Evolutionary conservation across 2,329 filamentous ascomycete species (phyloP), one percentile per base, ranked within the genome.

Genomic region (Colletotrichum shisoi): DNA sequence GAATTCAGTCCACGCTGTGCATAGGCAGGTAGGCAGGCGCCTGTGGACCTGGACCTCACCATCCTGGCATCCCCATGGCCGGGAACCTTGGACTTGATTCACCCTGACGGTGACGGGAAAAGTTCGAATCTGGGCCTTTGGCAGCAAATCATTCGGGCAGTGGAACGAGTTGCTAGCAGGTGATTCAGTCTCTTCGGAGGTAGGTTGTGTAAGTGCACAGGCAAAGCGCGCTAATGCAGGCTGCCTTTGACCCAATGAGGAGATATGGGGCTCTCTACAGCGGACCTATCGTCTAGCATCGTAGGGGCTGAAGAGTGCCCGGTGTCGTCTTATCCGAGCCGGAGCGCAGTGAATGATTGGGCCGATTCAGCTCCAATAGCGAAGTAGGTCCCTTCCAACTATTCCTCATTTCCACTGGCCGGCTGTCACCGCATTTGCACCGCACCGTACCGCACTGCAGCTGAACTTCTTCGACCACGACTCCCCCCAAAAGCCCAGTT

Each of bases 381-480:
- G 8, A 17, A 58, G 57, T 42, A 37, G 37, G 52, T 39, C 58
- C 58, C 51, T 49, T 62, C 51, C 58, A 66, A 62, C 62, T 56
- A 62, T 62, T 48, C 60, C 52, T 39, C 57, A 57, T 37, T 40
- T 37, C 27, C 15, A 45, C 59, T 31, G 27, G 19, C 46, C 51
- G 63, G 58, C 48, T 66, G 63, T 63, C 57, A 62, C 62, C 62
- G 57, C 62, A 64, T 53, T 48, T 48, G 56, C 31, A 59, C 34
- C 42, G 54, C 27, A 39, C 54, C 11, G 54, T 34, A 65, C 49
- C 27, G 34, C 15, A 34, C 48, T 51, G 24, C 48, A 51, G 13
- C 48, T 11, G 39, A 46, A 57, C 52, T 46, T 57, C 57, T 42
- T 44, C 56, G 34, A 58, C 56, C 42, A 46, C 44, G 37, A 46